A percentile compares a stretch with the other conserved stretches of the same genome.
phyloP scores from a whole-genome alignment of 1,139 yeast species.

The Yamadazyma dushanensis region DNA sequence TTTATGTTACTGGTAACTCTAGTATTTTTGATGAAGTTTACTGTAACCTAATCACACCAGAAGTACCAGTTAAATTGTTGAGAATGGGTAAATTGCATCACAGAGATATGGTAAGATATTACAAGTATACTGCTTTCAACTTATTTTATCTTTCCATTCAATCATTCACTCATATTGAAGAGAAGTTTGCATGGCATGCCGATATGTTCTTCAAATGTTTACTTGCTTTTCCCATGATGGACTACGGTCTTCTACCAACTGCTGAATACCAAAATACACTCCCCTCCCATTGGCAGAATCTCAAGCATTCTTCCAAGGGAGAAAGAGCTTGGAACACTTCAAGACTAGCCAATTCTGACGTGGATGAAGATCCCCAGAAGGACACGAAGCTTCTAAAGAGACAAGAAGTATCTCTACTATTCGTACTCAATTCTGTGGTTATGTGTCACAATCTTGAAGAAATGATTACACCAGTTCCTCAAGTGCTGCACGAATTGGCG shows the following conservation, averaged over 20 bases:
- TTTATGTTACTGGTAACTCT: slow-evolving; percentile 28
- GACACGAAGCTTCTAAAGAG: slow-evolving; percentile 13
- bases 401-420: slow-evolving; percentile 37
- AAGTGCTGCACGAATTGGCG: slow-evolving; percentile 5
- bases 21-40: slow-evolving; percentile 18
- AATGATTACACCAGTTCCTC: slow-evolving; percentile 19
- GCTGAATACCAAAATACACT: background rate
- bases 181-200: slow-evolving; percentile 21
- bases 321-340: too few species aligned
- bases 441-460: slow-evolving; percentile 22
- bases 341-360: too few species aligned
- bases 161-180: slow-evolving; percentile 2
- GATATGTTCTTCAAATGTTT: slow-evolving; percentile 25
- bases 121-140: slow-evolving; percentile 34
- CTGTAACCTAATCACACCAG: slow-evolving; percentile 19
- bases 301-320: background rate
- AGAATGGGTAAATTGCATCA: slow-evolving; percentile 18
- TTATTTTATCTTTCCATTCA: slow-evolving; percentile 22
- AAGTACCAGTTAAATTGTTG: slow-evolving; percentile 23
- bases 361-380: background rate
- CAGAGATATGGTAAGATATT: slow-evolving; percentile 25
- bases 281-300: too few species aligned
- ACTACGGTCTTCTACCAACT: slow-evolving; percentile 3
- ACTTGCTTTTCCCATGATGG: slow-evolving; percentile 12
- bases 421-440: slow-evolving; percentile 28